phyloP scores from a whole-genome alignment of 768 basidiomycete species.

The Suillus bovinus region DNA sequence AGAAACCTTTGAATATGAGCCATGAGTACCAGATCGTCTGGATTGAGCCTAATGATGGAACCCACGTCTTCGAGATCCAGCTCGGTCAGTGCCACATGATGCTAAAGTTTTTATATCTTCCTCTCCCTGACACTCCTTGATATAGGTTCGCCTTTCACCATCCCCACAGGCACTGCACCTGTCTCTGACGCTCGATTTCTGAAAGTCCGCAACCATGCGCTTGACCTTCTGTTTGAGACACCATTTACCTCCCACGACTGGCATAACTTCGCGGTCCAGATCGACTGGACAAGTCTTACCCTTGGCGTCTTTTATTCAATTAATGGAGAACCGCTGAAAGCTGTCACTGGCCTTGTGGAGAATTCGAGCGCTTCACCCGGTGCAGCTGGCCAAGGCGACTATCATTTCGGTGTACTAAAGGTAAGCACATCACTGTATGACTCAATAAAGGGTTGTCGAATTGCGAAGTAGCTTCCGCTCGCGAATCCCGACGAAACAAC shows the following conservation, averaged over 20 bases:
- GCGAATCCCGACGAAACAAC: conserved; percentile 46
- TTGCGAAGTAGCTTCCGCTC: conserved; percentile 47
- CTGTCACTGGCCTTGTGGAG: conserved; percentile 42
- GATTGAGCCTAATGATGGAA: conserved; percentile 60
- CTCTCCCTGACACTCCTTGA: neutral
- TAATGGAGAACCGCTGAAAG: conserved; percentile 37
- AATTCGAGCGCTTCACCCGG: conserved; percentile 45
- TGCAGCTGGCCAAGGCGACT: conserved; percentile 53
- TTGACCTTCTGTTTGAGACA: conserved; percentile 49
- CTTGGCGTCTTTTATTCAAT: conserved; percentile 53
- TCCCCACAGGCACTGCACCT: conserved; percentile 47
- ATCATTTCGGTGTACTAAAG: conserved; percentile 63
- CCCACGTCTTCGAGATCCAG: conserved; percentile 60
- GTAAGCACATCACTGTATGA: conserved; percentile 29
- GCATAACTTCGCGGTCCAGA: conserved; percentile 62
- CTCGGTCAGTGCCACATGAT: conserved; percentile 40
- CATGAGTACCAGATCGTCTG: conserved; percentile 68
- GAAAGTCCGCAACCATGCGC: conserved; percentile 57
- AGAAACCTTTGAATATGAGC: conserved; percentile 47
- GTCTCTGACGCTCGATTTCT: conserved; percentile 45
- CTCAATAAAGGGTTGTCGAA: neutral
- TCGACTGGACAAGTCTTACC: conserved; percentile 55
- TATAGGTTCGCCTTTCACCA: conserved; percentile 57
- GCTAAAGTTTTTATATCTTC: neutral
- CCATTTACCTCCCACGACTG: conserved; percentile 45